phyloP scores from a whole-genome alignment of 495 filamentous ascomycete genomes.

The Penicillium herquei region DNA sequence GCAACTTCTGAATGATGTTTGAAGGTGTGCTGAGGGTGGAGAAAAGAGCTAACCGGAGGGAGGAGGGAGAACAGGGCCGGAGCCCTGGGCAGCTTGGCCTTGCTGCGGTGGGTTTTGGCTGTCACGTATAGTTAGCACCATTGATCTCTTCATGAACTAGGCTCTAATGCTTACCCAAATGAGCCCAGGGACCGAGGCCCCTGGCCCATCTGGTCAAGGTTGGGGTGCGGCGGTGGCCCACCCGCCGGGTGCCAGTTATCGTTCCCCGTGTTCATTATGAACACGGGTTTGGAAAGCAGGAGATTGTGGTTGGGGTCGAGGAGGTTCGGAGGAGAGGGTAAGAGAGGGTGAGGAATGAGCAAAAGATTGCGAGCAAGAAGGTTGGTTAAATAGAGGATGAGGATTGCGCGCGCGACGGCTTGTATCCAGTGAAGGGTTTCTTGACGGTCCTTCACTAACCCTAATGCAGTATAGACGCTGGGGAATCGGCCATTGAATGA shows the following conservation, averaged over 20 bases:
- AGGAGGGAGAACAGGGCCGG: constrained; percentile 49
- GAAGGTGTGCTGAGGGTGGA: neutral
- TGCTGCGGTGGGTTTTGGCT: constrained; percentile 50
- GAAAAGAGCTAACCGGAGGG: constrained; percentile 43
- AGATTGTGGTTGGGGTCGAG: neutral
- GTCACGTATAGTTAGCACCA: constrained; percentile 10
- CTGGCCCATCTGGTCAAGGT: constrained; percentile 48
- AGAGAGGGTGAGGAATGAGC: neutral
- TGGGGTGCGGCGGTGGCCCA: constrained; percentile 44
- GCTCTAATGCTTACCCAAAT: constrained; percentile 37
- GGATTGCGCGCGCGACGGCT: constrained; percentile 48
- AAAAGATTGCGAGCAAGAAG: constrained; percentile 6
- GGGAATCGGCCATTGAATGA: constrained; percentile 10
- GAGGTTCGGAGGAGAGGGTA: constrained; percentile 1
- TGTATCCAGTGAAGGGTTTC: constrained; percentile 41
- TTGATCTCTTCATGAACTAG: constrained; percentile 12
- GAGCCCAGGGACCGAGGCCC: constrained; percentile 46
- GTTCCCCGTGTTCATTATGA: constrained; percentile 49
- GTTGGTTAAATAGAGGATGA: constrained; percentile 13
- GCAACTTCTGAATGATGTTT: neutral
- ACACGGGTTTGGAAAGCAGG: constrained; percentile 3
- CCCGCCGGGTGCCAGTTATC: constrained; percentile 48
- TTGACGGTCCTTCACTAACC: constrained; percentile 33
- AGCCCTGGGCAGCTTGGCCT: constrained; percentile 45
- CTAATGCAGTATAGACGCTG: constrained; percentile 13